A percentile compares a stretch with the other conserved stretches of the same genome.
These are phyloP conservation scores for Cordyceps cateniannulata DNA, from an alignment of 2,329 filamentous ascomycete genomes.

Conservation along the genomic window DNA sequence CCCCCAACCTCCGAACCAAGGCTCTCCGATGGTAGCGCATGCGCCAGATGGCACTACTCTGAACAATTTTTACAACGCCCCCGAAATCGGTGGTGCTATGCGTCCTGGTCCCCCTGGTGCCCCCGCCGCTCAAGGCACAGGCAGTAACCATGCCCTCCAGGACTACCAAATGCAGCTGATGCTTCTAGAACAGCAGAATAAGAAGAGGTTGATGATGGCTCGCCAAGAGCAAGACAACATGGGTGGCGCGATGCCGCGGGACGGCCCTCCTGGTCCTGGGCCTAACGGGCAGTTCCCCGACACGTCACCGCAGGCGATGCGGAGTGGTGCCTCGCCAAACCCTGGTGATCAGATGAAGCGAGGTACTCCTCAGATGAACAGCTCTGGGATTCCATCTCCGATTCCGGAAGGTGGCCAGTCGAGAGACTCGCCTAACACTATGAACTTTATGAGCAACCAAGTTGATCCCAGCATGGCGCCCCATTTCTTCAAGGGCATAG, in stretches of 20 bases:
- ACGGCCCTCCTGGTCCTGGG: slow-evolving; percentile 45
- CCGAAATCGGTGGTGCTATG: slow-evolving; percentile 55
- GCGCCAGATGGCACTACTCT: slow-evolving; percentile 59
- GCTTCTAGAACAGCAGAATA: slow-evolving; percentile 81
- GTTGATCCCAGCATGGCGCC: slow-evolving; percentile 56
- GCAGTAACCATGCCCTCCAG: slow-evolving; percentile 72
- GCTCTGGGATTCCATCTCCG: slow-evolving; percentile 62
- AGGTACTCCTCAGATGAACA: slow-evolving; percentile 66
- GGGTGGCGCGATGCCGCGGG: slow-evolving; percentile 39
- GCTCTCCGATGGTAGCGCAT: slow-evolving; percentile 74
- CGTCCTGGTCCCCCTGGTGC: slow-evolving; percentile 44
- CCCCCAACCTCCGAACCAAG: slow-evolving; percentile 65
- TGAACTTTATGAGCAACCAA: slow-evolving; percentile 57
- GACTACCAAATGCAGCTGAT: slow-evolving; percentile 89
- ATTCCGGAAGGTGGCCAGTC: slow-evolving; percentile 63
- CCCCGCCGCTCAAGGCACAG: slow-evolving; percentile 36
- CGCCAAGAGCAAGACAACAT: slow-evolving; percentile 67
- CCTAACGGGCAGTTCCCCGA: slow-evolving; percentile 62
- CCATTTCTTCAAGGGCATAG: slow-evolving; percentile 54
- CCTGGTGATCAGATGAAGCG: slow-evolving; percentile 75
- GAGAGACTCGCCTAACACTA: slow-evolving; percentile 57
- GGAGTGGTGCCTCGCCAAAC: slow-evolving; percentile 68
- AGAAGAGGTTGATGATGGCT: slow-evolving; percentile 79
- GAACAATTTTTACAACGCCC: slow-evolving; percentile 56
- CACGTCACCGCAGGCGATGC: slow-evolving; percentile 62